Base-by-base conservation (phyloP, 176 grass and related monocot genomes). In the sorghum (Sorghum bicolor) region DNA sequence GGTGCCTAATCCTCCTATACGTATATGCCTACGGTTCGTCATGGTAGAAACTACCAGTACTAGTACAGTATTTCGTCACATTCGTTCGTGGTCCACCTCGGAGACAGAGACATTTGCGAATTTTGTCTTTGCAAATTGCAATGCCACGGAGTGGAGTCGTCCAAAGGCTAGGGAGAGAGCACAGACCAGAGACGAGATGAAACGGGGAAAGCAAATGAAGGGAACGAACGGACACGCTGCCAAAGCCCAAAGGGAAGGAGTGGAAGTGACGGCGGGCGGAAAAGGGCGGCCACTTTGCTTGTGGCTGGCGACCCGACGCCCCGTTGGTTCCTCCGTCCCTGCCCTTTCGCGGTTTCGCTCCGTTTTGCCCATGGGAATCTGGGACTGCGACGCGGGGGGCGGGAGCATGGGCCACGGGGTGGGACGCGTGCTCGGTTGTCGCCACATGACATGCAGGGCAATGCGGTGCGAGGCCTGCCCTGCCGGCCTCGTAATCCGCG, bases 401-500 rank as follows among this genome's bases (percentile, higher is more conserved):
- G 39, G 53, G 31, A 1, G n/a, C 75, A 40, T 62, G 25, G 26
- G 70, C 32, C 32, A 20, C 0, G 12, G 40, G 37, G 37, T 25
- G 22, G 52, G 75, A 7, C 34, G 58, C 58, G 57, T 41, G 38
- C 40, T 8, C 22, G 7, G 38, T 43, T 63, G n/a, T 77, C 74
- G 53, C 36, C 57, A 20, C 75, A 63, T 43, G 75, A 33, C 15
- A 55, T 31, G 63, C 62, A 8, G 34, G 2, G 64, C 31, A 19
- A 44, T 20, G 75, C 75, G 2, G 2, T 3, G 24, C 34, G 9
- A n/a, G 20, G 78, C 76, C 64, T 33, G 67, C 20, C 26, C 50
- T 34, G 47, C 1, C 16, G 2, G 53, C 87, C 66, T 92, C 88
- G 90, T 38, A 25, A 44, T 80, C 60, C 80, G 88, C 68, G 84